A percentile compares a stretch with the other conserved stretches of the same genome.
Evolutionary conservation across 441 rosid genomes (phyloP).

Genomic region (Biscutella laevigata): DNA sequence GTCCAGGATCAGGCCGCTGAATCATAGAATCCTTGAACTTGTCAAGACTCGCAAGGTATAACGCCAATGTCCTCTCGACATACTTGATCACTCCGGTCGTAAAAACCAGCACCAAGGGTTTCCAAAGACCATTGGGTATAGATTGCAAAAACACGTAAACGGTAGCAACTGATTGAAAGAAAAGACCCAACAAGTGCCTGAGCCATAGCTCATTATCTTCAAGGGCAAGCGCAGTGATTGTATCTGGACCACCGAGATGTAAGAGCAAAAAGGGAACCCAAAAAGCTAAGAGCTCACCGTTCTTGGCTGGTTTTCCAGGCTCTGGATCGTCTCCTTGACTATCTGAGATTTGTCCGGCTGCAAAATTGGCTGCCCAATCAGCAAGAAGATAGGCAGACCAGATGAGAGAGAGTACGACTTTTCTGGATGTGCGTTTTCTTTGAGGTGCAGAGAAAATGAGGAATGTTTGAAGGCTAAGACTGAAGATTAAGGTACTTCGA

Average conservation of each 20-base stretch:
- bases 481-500: conserved; percentile 32
- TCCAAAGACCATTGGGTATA: conserved; percentile 24
- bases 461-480: conserved; percentile 37
- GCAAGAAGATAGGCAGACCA: conserved; percentile 49
- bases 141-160: conserved; percentile 35
- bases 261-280: conserved; percentile 59
- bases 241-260: conserved; percentile 68
- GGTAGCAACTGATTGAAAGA: conserved; percentile 29
- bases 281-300: conserved; percentile 30
- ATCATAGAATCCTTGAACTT: conserved; percentile 45
- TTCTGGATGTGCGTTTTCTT: conserved; percentile 29
- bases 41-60: conserved; percentile 44
- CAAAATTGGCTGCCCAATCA: conserved; percentile 39
- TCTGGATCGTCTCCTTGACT: conserved; percentile 22
- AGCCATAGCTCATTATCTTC: conserved; percentile 60
- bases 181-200: conserved; percentile 39
- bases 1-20: conserved; percentile 40
- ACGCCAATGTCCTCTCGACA: conserved; percentile 38
- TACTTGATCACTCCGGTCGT: conserved; percentile 44
- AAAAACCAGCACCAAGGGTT: conserved; percentile 28
- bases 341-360: conserved; percentile 38
- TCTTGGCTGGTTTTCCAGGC: conserved; percentile 5
- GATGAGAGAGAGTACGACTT: conserved; percentile 17
- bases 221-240: conserved; percentile 55
- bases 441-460: conserved; percentile 35